Conservation (phyloP, 129 eudicot genomes). For the Chrysanthemum seticuspe region DNA sequence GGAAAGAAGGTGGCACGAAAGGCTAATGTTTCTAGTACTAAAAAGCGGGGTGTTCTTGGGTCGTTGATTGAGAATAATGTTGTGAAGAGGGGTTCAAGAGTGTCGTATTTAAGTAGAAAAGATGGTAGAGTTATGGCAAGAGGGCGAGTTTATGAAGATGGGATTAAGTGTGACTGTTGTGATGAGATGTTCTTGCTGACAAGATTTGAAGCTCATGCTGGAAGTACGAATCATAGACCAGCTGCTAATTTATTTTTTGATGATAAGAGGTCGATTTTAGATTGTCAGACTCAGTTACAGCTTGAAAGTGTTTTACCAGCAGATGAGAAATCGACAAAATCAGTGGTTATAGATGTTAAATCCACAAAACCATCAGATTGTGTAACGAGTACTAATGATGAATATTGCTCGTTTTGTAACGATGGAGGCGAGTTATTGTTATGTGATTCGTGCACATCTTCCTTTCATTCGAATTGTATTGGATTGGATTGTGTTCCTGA, state of each 20-base stretch:
- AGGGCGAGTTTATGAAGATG: conserved; percentile 52
- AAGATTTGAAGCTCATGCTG: conserved; percentile 79
- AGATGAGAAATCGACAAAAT: not conserved
- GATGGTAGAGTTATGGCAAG: conserved; percentile 29
- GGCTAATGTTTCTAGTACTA: conserved; percentile 11
- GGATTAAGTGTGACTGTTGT: conserved; percentile 73
- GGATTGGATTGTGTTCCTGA: conserved; percentile 42
- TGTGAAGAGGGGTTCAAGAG: conserved; percentile 38
- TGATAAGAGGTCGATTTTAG: conserved; percentile 64
- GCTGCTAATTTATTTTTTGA: conserved; percentile 62
- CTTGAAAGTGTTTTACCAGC: not conserved
- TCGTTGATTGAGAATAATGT: conserved; percentile 49
- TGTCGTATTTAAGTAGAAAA: conserved; percentile 33
- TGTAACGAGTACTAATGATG: conserved; percentile 27
- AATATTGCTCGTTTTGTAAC: conserved; percentile 62
- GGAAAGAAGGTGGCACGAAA: not conserved
- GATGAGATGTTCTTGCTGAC: conserved; percentile 37
- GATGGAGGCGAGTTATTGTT: conserved; percentile 55
- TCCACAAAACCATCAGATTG: not conserved
- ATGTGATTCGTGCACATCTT: conserved; percentile 78
- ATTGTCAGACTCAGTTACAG: conserved; percentile 35
- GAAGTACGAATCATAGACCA: conserved; percentile 62
- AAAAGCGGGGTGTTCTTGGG: conserved; percentile 34
- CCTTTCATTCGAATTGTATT: conserved; percentile 65
- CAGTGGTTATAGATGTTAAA: not conserved